Evolutionary conservation across 306 rosid species (phyloP).

Genomic region (Carpinus viminea): DNA sequence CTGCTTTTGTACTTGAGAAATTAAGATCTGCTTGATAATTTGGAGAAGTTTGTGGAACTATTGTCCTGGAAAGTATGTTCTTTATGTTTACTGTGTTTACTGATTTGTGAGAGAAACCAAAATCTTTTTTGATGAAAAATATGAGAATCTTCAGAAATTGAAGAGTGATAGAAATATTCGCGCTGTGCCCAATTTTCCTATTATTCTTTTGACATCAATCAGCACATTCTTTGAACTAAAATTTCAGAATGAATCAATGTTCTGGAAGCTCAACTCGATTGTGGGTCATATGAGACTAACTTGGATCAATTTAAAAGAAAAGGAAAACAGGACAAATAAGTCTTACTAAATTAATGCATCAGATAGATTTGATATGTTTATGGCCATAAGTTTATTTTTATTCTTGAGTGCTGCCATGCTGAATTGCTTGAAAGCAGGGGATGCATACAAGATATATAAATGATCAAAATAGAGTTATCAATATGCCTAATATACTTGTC

Average conservation of each 20-base stretch:
- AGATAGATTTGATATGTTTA: neutral
- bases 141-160: neutral
- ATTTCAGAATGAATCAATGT: neutral
- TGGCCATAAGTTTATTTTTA: neutral
- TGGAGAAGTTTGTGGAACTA: neutral
- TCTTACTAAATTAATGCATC: neutral
- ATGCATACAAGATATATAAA: neutral
- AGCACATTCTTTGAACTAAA: neutral
- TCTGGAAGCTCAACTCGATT: neutral
- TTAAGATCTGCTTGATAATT: neutral
- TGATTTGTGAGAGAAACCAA: neutral
- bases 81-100: neutral
- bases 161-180: neutral
- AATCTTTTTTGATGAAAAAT: neutral
- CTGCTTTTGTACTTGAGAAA: neutral
- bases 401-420: neutral
- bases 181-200: neutral
- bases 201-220: neutral
- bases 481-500: neutral
- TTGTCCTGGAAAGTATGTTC: neutral
- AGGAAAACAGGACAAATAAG: neutral
- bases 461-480: neutral
- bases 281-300: neutral
- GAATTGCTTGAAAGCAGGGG: neutral
- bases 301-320: no score